These are phyloP conservation scores for Salix udensis DNA, from an alignment of 345 rosid genomes.

Conservation along the genomic window DNA sequence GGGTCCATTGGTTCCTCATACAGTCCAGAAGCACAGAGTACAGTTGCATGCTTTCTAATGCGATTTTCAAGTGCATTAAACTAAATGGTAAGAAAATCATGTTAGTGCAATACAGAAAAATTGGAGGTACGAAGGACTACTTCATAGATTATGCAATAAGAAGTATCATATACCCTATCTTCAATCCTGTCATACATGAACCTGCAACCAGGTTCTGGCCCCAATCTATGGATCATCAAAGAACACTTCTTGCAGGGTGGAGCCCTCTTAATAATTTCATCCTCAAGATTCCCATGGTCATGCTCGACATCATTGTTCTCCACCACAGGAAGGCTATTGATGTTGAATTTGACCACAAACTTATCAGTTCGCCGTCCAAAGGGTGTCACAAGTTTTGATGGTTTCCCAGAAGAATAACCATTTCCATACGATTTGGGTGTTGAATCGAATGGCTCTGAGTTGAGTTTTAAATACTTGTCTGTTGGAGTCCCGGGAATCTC, in stretches of 20 bases:
- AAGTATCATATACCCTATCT: constrained; percentile 55
- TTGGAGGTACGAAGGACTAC: constrained; percentile 7
- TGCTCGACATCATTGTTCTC: constrained; percentile 35
- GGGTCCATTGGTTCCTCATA: constrained; percentile 80
- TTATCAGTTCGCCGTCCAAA: constrained; percentile 67
- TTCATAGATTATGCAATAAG: neutral
- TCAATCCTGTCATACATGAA: constrained; percentile 85
- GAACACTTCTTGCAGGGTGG: constrained; percentile 57
- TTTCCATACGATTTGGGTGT: constrained; percentile 35
- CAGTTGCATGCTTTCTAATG: constrained; percentile 52
- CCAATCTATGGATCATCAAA: constrained; percentile 47
- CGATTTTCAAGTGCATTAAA: constrained; percentile 70
- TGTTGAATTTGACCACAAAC: constrained; percentile 57
- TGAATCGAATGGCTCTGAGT: constrained; percentile 48
- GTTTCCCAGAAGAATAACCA: constrained; percentile 61
- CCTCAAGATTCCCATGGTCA: constrained; percentile 44
- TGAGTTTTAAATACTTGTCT: constrained; percentile 34
- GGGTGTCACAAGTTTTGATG: constrained; percentile 60
- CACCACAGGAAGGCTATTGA: constrained; percentile 37
- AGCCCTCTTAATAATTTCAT: constrained; percentile 72
- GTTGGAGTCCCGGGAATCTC: constrained; percentile 58
- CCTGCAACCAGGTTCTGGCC: constrained; percentile 77
- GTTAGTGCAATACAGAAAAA: constrained; percentile 14
- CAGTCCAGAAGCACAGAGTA: constrained; percentile 53
- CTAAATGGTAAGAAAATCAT: constrained; percentile 27